Conservation (phyloP, 2,329 filamentous ascomycete genomes). For the Biscogniauxia marginata region DNA sequence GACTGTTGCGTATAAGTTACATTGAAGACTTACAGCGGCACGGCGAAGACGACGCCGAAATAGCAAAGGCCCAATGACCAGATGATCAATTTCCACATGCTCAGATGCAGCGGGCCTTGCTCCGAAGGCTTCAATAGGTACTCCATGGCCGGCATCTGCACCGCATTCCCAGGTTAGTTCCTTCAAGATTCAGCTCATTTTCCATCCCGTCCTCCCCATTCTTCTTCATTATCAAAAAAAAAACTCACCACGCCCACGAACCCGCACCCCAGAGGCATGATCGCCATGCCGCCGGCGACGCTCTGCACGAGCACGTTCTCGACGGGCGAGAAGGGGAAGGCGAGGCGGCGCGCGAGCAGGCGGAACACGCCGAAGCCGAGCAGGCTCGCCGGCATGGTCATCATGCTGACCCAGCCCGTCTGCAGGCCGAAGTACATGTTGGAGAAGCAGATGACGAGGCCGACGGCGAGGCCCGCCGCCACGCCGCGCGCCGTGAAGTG, state of each 20-base stretch:
- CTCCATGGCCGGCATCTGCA: constrained; percentile 79
- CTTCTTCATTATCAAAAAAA: background rate
- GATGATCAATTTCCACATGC: constrained; percentile 74
- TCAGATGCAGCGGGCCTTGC: constrained; percentile 70
- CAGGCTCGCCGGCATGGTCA: constrained; percentile 95
- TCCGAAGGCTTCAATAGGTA: constrained; percentile 78
- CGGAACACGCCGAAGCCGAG: constrained; percentile 96
- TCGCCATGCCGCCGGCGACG: constrained; percentile 91
- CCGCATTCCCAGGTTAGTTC: constrained; percentile 2
- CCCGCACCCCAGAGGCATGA: constrained; percentile 93
- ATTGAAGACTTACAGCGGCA: constrained; percentile 63
- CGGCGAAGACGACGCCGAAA: constrained; percentile 95
- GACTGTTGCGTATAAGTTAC: background rate
- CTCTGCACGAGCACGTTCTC: constrained; percentile 97
- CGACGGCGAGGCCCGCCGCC: constrained; percentile 76
- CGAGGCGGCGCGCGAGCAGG: constrained; percentile 67
- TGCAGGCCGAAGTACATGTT: constrained; percentile 99
- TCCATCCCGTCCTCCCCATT: too few relatives aligned
- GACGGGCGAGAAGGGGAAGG: constrained; percentile 83
- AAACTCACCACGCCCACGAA: constrained; percentile 77
- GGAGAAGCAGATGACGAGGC: constrained; percentile 88
- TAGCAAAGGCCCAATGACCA: constrained; percentile 95
- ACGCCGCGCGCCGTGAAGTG: constrained; percentile 87
- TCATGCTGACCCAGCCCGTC: constrained; percentile 71
- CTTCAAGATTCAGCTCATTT: background rate